Percentiles rank a stretch among this genome's conserved stretches.
phyloP scores from a whole-genome alignment of 306 rosid species.

The Abrus precatorius region DNA sequence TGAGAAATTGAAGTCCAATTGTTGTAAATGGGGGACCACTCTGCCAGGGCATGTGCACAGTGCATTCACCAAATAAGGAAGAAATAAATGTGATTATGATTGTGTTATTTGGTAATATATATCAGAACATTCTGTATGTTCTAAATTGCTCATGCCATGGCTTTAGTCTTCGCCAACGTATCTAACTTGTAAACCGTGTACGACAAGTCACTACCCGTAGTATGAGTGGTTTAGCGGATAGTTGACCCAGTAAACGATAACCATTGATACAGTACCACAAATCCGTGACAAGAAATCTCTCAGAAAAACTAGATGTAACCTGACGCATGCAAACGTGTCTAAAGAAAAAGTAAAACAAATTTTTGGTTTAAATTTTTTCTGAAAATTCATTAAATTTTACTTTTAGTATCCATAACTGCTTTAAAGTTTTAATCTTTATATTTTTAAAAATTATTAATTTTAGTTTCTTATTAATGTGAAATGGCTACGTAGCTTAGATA shows the following conservation, averaged over 20 bases:
- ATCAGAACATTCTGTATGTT: not conserved
- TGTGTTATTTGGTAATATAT: not conserved
- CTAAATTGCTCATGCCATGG: not conserved
- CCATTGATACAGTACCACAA: not conserved
- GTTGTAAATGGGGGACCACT: not conserved
- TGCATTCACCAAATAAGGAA: not conserved
- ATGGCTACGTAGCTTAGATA: no score
- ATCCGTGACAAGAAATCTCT: not conserved
- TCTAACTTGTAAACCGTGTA: not conserved
- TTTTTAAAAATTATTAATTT: no score
- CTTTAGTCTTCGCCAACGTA: not conserved
- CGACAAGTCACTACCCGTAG: not conserved
- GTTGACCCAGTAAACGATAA: not conserved
- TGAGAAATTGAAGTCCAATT: not conserved
- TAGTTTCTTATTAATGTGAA: no score
- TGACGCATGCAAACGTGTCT: not conserved
- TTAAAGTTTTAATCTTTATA: no score
- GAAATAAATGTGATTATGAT: not conserved
- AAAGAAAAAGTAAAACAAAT: not conserved
- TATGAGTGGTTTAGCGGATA: not conserved
- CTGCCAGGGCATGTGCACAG: not conserved
- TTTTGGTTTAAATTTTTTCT: no score
- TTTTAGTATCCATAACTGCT: no score
- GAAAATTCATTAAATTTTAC: no score
- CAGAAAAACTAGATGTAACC: not conserved